A percentile compares a stretch with the other conserved stretches of the same genome.
These are phyloP conservation scores for California macrophylla DNA, from an alignment of 441 rosid species.

Conservation along the genomic window DNA sequence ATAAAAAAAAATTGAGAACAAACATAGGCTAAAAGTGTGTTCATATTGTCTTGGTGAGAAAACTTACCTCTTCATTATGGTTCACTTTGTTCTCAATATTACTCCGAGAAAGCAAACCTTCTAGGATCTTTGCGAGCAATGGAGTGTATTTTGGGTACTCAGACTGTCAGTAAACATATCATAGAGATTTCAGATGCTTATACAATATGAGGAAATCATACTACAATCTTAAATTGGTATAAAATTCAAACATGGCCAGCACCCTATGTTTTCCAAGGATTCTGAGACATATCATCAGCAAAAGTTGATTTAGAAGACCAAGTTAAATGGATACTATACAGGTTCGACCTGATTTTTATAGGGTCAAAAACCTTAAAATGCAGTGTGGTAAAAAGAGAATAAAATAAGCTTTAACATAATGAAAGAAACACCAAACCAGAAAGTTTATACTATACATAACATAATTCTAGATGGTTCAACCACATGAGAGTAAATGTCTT, in stretches of 20 bases:
- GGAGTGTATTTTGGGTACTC: slow-evolving; percentile 74
- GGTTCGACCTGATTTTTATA: no score
- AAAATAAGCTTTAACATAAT: not conserved
- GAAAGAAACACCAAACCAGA: not conserved
- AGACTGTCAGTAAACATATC: slow-evolving; percentile 42
- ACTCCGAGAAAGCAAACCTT: slow-evolving; percentile 57
- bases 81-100: slow-evolving; percentile 49
- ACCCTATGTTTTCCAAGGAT: not conserved
- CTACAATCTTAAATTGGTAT: not conserved
- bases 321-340: not conserved
- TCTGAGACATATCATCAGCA: not conserved
- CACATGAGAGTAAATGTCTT: not conserved
- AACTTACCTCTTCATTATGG: slow-evolving; percentile 56
- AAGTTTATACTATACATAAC: not conserved
- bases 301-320: not conserved
- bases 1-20: not conserved
- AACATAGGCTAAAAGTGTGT: slow-evolving; percentile 2
- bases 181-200: not conserved
- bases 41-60: slow-evolving; percentile 3
- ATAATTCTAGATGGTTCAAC: not conserved
- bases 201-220: not conserved
- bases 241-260: no score
- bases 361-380: not conserved
- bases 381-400: slow-evolving; percentile 1
- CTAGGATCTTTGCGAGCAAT: slow-evolving; percentile 76